These are phyloP conservation scores for Mycena sanguinolenta DNA, from an alignment of 768 basidiomycete species.

Conservation along the genomic window DNA sequence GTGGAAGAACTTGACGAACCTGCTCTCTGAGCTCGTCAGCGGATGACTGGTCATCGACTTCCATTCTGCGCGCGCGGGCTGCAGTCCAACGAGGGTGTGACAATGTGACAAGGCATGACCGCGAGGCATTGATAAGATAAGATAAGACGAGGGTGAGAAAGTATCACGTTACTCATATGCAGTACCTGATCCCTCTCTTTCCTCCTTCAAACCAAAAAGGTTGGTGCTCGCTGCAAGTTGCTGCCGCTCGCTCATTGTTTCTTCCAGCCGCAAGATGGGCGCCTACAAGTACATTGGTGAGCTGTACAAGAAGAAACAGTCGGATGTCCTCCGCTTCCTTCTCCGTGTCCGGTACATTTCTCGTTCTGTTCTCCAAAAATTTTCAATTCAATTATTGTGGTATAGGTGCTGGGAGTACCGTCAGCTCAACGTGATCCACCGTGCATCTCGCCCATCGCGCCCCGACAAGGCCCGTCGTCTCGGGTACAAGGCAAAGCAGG, in stretches of 20 bases:
- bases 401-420: conserved; percentile 97
- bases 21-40: no score
- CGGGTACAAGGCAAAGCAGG: conserved; percentile 99
- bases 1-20: no score
- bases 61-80: no score
- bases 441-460: conserved; percentile 96
- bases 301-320: conserved; percentile 98
- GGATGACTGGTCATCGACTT: no score
- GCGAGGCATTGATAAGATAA: no score
- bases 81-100: no score
- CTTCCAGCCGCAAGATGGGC: conserved; percentile 77
- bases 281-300: conserved; percentile 98
- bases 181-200: background rate
- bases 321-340: conserved; percentile 96
- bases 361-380: background rate
- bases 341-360: conserved; percentile 89
- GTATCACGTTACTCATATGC: background rate
- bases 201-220: conserved; percentile 23
- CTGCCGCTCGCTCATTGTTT: conserved; percentile 3
- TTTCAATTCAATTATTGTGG: background rate
- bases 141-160: background rate
- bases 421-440: conserved; percentile 97
- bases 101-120: no score
- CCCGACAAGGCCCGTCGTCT: conserved; percentile 99
- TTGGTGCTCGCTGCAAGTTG: conserved; percentile 4